These are phyloP conservation scores for Colletotrichum caudatum DNA, from an alignment of 2,329 filamentous ascomycete genomes.

Conservation along the genomic window DNA sequence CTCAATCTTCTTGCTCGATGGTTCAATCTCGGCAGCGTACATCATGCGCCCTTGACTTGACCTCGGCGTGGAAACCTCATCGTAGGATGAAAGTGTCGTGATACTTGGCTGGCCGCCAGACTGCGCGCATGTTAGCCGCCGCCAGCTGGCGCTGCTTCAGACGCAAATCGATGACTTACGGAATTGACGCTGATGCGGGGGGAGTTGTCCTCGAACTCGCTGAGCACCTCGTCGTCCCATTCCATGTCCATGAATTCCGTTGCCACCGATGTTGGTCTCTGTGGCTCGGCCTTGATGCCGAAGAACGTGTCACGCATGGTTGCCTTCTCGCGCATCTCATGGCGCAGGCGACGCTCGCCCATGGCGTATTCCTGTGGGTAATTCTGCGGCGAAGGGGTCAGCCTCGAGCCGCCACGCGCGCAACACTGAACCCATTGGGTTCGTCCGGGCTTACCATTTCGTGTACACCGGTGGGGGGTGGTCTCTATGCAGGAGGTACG, in stretches of 20 bases:
- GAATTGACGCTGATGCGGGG: slow-evolving; percentile 77
- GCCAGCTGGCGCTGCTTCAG: not conserved
- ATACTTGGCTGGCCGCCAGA: slow-evolving; percentile 74
- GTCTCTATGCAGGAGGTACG: slow-evolving; percentile 34
- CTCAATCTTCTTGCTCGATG: slow-evolving; percentile 72
- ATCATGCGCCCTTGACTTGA: slow-evolving; percentile 70
- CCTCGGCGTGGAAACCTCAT: slow-evolving; percentile 83
- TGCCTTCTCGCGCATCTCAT: slow-evolving; percentile 66
- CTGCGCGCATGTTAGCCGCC: slow-evolving; percentile 42
- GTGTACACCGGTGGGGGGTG: slow-evolving; percentile 40
- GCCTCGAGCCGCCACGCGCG: slow-evolving; percentile 1
- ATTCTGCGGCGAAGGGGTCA: slow-evolving; percentile 48
- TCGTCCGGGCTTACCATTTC: slow-evolving; percentile 51
- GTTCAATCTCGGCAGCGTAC: slow-evolving; percentile 68
- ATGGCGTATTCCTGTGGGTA: slow-evolving; percentile 51
- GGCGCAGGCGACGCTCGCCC: slow-evolving; percentile 55
- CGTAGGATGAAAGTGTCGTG: slow-evolving; percentile 88
- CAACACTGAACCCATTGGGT: not conserved
- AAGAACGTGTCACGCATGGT: slow-evolving; percentile 71
- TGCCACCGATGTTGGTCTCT: slow-evolving; percentile 75
- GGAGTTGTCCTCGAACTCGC: slow-evolving; percentile 73
- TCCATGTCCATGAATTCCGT: slow-evolving; percentile 86
- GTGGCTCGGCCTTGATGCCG: slow-evolving; percentile 63
- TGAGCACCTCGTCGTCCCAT: slow-evolving; percentile 71
- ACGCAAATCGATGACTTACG: slow-evolving; percentile 61